phyloP scores from a whole-genome alignment of 305 asterid genomes.

The Fraxinus paxiana region DNA sequence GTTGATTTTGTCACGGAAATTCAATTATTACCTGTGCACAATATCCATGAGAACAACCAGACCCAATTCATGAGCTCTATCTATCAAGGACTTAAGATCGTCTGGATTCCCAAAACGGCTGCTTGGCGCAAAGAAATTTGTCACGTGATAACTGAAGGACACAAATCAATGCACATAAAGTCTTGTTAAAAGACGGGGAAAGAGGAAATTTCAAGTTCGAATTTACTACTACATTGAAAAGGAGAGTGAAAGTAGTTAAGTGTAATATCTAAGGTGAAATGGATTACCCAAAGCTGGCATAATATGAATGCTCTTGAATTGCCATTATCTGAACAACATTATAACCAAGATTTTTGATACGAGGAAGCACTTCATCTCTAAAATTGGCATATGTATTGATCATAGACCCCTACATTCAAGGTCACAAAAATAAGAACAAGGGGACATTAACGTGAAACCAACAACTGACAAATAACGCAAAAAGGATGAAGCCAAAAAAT shows the following conservation, averaged over 20 bases:
- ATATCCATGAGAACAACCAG: constrained; percentile 96
- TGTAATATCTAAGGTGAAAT: constrained; percentile 5
- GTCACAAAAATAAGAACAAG: constrained; percentile 15
- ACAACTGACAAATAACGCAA: constrained; percentile 7
- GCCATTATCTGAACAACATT: constrained; percentile 99
- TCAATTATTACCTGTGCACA: constrained; percentile 75
- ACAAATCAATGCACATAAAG: constrained; percentile 23
- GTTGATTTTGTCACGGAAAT: constrained; percentile 8
- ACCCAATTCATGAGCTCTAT: constrained; percentile 95
- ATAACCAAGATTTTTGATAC: constrained; percentile 92
- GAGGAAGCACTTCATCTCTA: constrained; percentile 96
- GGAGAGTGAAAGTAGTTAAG: constrained; percentile 10
- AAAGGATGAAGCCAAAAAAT: neutral
- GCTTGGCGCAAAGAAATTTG: constrained; percentile 99
- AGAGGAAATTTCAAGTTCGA: constrained; percentile 9
- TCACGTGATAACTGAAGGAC: constrained; percentile 81
- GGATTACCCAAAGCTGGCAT: constrained; percentile 96
- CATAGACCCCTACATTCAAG: constrained; percentile 67
- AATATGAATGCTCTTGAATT: constrained; percentile 98
- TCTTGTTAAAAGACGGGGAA: constrained; percentile 29
- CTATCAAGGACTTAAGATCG: constrained; percentile 92
- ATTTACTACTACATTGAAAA: neutral
- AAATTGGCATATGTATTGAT: constrained; percentile 87
- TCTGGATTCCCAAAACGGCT: constrained; percentile 98
- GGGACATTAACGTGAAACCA: constrained; percentile 7